phyloP scores from a whole-genome alignment of 2,329 filamentous ascomycete species.

The Calonectria naviculata region DNA sequence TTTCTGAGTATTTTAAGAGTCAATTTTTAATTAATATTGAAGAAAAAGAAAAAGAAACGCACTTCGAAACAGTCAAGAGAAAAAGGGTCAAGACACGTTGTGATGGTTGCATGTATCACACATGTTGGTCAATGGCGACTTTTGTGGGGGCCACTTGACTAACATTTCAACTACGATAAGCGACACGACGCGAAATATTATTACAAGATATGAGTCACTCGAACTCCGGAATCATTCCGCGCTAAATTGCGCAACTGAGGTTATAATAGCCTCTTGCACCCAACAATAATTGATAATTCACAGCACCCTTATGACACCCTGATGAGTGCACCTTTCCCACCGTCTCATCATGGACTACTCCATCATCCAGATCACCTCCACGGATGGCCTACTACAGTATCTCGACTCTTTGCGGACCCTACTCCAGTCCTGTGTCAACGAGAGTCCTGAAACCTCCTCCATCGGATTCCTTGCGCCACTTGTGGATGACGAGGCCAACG shows the following conservation, averaged over 20 bases:
- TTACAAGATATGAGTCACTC: neutral
- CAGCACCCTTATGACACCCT: too few species aligned
- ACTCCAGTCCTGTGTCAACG: neutral
- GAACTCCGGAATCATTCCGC: neutral
- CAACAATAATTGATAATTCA: neutral
- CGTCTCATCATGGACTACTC: neutral
- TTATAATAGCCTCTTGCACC: neutral
- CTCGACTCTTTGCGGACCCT: neutral
- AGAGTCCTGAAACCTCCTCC: neutral
- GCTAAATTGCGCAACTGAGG: neutral
- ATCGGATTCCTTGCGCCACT: conserved; percentile 1
- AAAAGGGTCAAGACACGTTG: too few species aligned
- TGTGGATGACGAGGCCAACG: neutral
- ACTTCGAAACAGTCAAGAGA: too few species aligned
- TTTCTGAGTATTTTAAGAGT: neutral
- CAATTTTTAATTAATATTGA: too few species aligned
- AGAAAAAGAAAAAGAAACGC: too few species aligned
- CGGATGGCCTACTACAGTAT: neutral
- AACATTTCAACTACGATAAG: neutral
- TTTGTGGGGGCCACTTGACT: neutral
- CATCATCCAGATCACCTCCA: neutral
- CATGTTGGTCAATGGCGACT: neutral
- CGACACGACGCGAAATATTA: neutral
- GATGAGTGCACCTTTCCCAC: too few species aligned
- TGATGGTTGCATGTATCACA: neutral